These are phyloP conservation scores for Aspergillus jensenii DNA, from an alignment of 2,329 filamentous ascomycete genomes.

Conservation along the genomic window DNA sequence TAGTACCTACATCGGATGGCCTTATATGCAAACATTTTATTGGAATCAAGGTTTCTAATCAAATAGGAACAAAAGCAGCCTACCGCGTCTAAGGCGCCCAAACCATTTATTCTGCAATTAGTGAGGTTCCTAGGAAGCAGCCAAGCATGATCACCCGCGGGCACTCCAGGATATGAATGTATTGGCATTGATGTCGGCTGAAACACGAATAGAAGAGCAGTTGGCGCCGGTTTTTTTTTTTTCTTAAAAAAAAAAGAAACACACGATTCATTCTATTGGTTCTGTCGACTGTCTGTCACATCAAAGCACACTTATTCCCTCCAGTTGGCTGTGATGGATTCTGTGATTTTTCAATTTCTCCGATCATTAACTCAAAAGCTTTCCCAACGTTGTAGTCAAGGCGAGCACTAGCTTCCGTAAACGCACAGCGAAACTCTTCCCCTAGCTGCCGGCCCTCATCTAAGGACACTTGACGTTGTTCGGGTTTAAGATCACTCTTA, in stretches of 20 bases:
- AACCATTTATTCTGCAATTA: neutral
- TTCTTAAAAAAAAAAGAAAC: neutral
- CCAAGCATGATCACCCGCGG: neutral
- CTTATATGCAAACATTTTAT: neutral
- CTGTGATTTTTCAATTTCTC: conserved; percentile 90
- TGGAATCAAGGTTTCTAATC: neutral
- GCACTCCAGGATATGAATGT: neutral
- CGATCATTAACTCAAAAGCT: conserved; percentile 92
- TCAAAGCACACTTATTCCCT: conserved; percentile 77
- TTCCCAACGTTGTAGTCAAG: conserved; percentile 93
- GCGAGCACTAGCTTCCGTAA: conserved; percentile 90
- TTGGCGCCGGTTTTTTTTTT: too few species aligned
- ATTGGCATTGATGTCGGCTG: neutral
- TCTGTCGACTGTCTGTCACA: conserved; percentile 57
- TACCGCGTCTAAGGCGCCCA: neutral
- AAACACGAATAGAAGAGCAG: neutral
- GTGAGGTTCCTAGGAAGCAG: neutral
- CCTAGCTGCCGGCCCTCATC: conserved; percentile 84
- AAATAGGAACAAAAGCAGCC: neutral
- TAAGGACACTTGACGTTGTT: conserved; percentile 84
- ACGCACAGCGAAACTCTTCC: conserved; percentile 86
- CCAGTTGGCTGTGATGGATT: conserved; percentile 82
- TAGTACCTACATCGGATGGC: neutral
- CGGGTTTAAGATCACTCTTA: conserved; percentile 89
- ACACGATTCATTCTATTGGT: neutral